phyloP scores from a whole-genome alignment of 495 filamentous ascomycete species.

The Penicillium diatomitis region DNA sequence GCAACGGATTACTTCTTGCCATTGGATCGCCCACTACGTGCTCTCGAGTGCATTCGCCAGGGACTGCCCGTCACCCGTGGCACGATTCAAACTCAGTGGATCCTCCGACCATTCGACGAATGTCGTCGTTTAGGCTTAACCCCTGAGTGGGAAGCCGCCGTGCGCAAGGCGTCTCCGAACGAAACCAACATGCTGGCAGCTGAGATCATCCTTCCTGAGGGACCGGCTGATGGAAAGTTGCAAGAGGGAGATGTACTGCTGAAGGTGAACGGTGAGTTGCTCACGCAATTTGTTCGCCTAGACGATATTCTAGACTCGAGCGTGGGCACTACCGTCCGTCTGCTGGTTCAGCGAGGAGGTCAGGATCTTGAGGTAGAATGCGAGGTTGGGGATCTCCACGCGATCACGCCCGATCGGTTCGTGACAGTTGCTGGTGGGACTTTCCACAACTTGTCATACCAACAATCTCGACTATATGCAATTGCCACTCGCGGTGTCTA shows the following conservation, averaged over 20 bases:
- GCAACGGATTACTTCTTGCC: conserved; percentile 98
- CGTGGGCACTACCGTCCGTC: conserved; percentile 62
- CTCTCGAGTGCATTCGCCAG: conserved; percentile 74
- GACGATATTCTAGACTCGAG: conserved; percentile 88
- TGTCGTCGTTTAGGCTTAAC: conserved; percentile 83
- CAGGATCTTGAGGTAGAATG: conserved; percentile 80
- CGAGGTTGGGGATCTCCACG: conserved; percentile 81
- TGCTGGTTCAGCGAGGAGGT: conserved; percentile 82
- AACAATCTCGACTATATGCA: conserved; percentile 87
- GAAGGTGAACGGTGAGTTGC: conserved; percentile 85
- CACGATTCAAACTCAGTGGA: conserved; percentile 97
- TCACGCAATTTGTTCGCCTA: conserved; percentile 90
- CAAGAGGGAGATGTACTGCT: conserved; percentile 95
- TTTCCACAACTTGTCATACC: conserved; percentile 94
- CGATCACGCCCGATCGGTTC: conserved; percentile 91
- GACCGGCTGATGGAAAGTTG: conserved; percentile 73
- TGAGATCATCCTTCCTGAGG: conserved; percentile 87
- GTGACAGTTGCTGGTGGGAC: conserved; percentile 86
- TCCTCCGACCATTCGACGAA: conserved; percentile 95
- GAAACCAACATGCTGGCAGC: conserved; percentile 96
- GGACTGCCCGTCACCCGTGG: conserved; percentile 69
- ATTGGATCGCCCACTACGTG: conserved; percentile 77
- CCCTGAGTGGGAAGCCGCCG: conserved; percentile 73
- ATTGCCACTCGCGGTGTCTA: conserved; percentile 88
- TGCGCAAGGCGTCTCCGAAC: conserved; percentile 74